These are phyloP conservation scores for Elsinoe arachidis DNA, from an alignment of 2,329 filamentous ascomycete genomes.

Conservation along the genomic window DNA sequence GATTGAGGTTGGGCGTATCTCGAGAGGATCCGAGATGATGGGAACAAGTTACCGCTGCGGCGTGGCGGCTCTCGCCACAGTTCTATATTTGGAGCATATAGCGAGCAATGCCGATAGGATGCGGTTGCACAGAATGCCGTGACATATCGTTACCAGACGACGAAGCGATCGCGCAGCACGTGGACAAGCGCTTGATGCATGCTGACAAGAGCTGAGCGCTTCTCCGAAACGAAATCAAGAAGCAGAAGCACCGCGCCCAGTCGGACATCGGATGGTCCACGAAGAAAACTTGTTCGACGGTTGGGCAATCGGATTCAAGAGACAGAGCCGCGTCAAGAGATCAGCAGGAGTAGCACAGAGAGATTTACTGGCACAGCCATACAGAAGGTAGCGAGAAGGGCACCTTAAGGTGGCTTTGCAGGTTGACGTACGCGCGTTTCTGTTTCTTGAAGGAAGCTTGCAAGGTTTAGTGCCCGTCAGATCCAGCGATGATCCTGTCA, in stretches of 20 bases:
- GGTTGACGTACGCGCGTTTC: constrained; percentile 9
- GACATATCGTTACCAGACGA: background rate
- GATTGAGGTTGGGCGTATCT: no score
- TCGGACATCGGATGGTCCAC: background rate
- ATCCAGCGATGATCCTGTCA: background rate
- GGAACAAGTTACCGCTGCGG: background rate
- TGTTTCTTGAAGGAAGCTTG: background rate
- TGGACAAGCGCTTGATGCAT: background rate
- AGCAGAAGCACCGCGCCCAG: background rate
- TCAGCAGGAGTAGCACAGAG: constrained; percentile 3
- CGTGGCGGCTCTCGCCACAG: background rate
- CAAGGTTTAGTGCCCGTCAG: background rate
- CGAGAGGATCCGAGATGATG: no score
- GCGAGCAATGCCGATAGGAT: no score
- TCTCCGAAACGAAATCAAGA: background rate
- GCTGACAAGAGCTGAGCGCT: background rate
- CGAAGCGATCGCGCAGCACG: background rate
- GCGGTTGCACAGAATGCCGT: no score
- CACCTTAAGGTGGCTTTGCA: constrained; percentile 5
- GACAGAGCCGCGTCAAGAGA: background rate
- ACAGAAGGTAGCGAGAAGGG: background rate
- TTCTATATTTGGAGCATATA: constrained; percentile 5
- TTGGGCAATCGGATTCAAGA: background rate
- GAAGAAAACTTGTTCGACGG: background rate
- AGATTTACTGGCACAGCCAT: constrained; percentile 1